A percentile compares a stretch with the other conserved stretches of the same genome.
These are phyloP conservation scores for Spatholobus suberectus DNA, from an alignment of 306 rosid genomes.

Conservation along the genomic window DNA sequence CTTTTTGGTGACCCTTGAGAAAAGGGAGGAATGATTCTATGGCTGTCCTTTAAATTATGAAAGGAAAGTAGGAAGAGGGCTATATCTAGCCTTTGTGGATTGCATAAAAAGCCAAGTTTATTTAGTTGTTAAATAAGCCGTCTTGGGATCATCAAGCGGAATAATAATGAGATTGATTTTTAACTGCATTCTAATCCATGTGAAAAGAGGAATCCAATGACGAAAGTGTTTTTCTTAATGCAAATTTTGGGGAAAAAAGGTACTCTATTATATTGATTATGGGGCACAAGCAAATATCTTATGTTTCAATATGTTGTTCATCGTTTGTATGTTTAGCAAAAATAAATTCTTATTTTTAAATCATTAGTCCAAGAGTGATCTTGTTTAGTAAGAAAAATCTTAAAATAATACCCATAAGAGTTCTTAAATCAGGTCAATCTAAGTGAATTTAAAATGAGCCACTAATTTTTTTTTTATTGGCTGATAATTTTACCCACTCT, in stretches of 20 bases:
- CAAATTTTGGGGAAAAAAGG: not conserved
- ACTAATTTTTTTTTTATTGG: no score
- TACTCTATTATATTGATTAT: slow-evolving; percentile 5
- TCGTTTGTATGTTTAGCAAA: not conserved
- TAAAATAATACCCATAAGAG: no score
- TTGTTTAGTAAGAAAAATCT: no score
- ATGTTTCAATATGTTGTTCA: slow-evolving; percentile 9
- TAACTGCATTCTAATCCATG: slow-evolving; percentile 47
- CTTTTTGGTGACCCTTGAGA: slow-evolving; percentile 18
- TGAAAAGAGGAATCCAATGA: slow-evolving; percentile 74
- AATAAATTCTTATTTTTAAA: no score
- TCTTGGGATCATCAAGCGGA: slow-evolving; percentile 63
- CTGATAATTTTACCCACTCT: no score
- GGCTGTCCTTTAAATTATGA: slow-evolving; percentile 37
- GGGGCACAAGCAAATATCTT: no score
- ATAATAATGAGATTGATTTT: slow-evolving; percentile 41
- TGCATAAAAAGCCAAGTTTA: slow-evolving; percentile 16
- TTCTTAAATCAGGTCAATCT: no score
- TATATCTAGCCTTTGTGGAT: slow-evolving; percentile 32
- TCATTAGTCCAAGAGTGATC: no score
- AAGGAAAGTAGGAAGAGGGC: slow-evolving; percentile 34
- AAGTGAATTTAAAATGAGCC: no score
- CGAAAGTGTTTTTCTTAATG: slow-evolving; percentile 16
- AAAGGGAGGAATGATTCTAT: not conserved
- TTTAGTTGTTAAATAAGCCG: slow-evolving; percentile 27